Evolutionary conservation across 2,329 filamentous ascomycete genomes (phyloP).

Genomic region (Thermoascus crustaceus): DNA sequence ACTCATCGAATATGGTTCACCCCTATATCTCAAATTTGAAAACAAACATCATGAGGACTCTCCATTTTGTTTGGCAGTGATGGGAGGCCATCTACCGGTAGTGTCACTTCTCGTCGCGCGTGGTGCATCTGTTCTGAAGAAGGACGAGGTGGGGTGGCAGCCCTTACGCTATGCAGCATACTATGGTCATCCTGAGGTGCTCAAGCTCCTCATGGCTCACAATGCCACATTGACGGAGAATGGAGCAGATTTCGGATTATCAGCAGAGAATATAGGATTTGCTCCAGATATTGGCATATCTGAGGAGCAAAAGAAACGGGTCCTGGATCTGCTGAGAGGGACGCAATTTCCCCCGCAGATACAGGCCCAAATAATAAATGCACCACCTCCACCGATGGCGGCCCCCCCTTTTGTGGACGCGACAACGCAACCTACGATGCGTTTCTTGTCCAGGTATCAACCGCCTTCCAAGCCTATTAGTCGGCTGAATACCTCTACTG

Average conservation of each 20-base stretch:
- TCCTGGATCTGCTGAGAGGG: constrained; percentile 15
- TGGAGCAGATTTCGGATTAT: constrained; percentile 10
- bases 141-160: constrained; percentile 30
- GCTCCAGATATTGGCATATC: constrained; percentile 15
- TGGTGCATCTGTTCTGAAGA: constrained; percentile 26
- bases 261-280: constrained; percentile 18
- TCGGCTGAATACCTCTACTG: too few relatives aligned
- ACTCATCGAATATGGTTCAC: constrained; percentile 25
- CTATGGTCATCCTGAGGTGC: constrained; percentile 27
- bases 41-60: constrained; percentile 26
- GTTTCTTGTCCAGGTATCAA: background rate
- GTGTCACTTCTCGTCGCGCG: constrained; percentile 24
- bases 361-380: too few relatives aligned
- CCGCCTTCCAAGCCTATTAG: constrained; percentile 6
- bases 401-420: constrained; percentile 9
- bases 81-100: constrained; percentile 24
- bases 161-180: constrained; percentile 32
- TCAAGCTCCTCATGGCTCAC: constrained; percentile 23
- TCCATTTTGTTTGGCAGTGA: constrained; percentile 30
- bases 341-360: too few relatives aligned
- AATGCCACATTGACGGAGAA: constrained; percentile 11
- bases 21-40: constrained; percentile 18
- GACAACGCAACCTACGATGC: constrained; percentile 1
- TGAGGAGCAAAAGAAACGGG: constrained; percentile 13
- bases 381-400: too few relatives aligned